Conservation (phyloP, 2,329 filamentous ascomycete species). For the Tolypocladium amazonense region DNA sequence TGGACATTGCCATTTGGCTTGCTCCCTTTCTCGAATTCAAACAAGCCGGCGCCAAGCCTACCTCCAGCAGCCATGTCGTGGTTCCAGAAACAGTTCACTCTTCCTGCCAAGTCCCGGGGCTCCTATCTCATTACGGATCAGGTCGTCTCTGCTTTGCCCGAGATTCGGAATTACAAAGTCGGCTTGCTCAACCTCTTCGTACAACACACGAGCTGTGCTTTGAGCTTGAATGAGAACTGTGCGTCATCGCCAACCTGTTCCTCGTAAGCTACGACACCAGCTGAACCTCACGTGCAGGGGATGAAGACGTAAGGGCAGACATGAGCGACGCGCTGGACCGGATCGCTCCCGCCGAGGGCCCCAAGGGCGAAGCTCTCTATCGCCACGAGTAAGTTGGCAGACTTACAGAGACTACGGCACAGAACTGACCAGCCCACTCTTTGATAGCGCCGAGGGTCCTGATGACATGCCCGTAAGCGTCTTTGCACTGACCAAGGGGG, state of each 20-base stretch:
- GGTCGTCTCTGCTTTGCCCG: slow-evolving; percentile 60
- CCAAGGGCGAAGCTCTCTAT: slow-evolving; percentile 64
- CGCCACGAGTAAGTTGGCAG: slow-evolving; percentile 44
- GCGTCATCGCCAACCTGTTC: slow-evolving; percentile 31
- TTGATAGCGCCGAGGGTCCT: slow-evolving; percentile 59
- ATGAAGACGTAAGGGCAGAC: slow-evolving; percentile 74
- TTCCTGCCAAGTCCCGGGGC: slow-evolving; percentile 68
- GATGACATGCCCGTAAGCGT: slow-evolving; percentile 81
- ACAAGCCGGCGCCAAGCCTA: slow-evolving; percentile 9
- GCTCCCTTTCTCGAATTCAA: slow-evolving; percentile 19
- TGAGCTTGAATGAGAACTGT: slow-evolving; percentile 89
- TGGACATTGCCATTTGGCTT: slow-evolving; percentile 37
- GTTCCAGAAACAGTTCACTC: slow-evolving; percentile 75
- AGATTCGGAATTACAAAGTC: slow-evolving; percentile 74
- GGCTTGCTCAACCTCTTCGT: slow-evolving; percentile 83
- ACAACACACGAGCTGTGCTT: slow-evolving; percentile 87
- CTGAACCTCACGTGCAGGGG: slow-evolving; percentile 29
- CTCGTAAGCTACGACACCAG: slow-evolving; percentile 9
- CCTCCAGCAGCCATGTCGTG: slow-evolving; percentile 49
- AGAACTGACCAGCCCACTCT: neutral
- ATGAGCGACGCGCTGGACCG: slow-evolving; percentile 92
- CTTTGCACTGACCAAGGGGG: neutral
- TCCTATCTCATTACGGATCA: slow-evolving; percentile 83
- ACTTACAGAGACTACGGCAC: too few species aligned
- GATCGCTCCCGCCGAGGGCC: slow-evolving; percentile 70